Evolutionary conservation across 192 early-diverging fungal genomes (phyloP).

Genomic region (Oehlia diaphana): DNA sequence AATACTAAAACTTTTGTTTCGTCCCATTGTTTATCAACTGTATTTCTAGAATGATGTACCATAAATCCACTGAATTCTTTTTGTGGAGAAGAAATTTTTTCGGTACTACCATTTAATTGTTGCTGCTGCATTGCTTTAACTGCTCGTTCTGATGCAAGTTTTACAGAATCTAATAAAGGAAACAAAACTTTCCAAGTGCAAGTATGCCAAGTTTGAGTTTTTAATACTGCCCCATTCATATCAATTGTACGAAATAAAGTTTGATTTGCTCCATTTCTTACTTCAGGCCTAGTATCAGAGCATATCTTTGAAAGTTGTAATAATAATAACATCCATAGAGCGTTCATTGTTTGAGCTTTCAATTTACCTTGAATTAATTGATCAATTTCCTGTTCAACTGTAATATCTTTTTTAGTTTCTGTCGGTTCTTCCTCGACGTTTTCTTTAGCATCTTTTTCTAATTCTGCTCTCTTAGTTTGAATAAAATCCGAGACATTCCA

Average conservation of each 20-base stretch:
- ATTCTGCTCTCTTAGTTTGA: conserved; percentile 65
- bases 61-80: conserved; percentile 42
- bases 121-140: conserved; percentile 42
- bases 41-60: conserved; percentile 61
- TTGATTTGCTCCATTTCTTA: conserved; percentile 91
- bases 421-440: neutral
- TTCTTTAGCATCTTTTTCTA: conserved; percentile 38
- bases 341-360: conserved; percentile 45
- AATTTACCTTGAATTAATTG: conserved; percentile 41
- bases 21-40: conserved; percentile 82
- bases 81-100: conserved; percentile 42
- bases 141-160: conserved; percentile 50
- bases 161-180: conserved; percentile 74
- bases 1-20: conserved; percentile 81
- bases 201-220: conserved; percentile 74
- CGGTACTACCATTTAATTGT: conserved; percentile 27
- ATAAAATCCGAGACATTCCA: conserved; percentile 94
- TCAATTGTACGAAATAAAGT: conserved; percentile 92
- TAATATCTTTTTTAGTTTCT: neutral
- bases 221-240: conserved; percentile 79
- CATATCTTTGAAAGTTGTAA: conserved; percentile 79
- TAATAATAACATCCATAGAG: conserved; percentile 90
- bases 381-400: conserved; percentile 32
- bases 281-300: conserved; percentile 84
- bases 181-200: conserved; percentile 86